Conservation (phyloP, 768 basidiomycete species). For the Termitomyces sp. region DNA sequence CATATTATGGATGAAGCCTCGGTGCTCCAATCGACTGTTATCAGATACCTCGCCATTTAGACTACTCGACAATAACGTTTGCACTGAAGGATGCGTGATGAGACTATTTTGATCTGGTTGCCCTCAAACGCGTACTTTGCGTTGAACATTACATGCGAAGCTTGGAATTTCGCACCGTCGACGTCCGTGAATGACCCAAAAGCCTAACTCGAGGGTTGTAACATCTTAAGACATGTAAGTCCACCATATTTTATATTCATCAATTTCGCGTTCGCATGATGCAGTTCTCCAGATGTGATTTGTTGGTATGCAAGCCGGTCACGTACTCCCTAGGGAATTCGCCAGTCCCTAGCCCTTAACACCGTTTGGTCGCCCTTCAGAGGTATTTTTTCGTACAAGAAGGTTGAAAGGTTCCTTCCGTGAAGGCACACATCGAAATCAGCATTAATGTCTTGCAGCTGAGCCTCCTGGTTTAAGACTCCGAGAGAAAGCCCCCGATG, state of each 20-base stretch:
- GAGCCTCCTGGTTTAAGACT: neutral
- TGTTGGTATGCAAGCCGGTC: constrained; percentile 17
- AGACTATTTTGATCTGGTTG: no score
- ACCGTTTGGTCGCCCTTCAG: neutral
- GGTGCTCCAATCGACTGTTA: no score
- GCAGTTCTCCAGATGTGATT: constrained; percentile 18
- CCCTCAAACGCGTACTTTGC: neutral
- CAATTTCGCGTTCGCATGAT: no score
- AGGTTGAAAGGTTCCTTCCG: neutral
- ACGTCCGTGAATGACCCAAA: constrained; percentile 19
- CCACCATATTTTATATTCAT: neutral
- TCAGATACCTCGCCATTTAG: no score
- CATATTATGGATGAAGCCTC: no score
- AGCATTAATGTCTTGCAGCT: neutral
- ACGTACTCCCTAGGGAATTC: neutral
- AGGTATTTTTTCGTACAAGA: neutral
- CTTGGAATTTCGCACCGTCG: constrained; percentile 7
- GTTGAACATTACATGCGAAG: neutral
- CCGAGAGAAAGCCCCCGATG: neutral
- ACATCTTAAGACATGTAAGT: constrained; percentile 18
- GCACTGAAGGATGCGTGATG: no score
- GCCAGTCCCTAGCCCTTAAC: no score
- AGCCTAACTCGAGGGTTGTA: constrained; percentile 18
- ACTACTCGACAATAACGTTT: no score
- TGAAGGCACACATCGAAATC: neutral